A percentile compares a stretch with the other conserved stretches of the same genome.
Evolutionary conservation across 805 yeast species (phyloP).

Genomic region (Kodamaea sagamina): DNA sequence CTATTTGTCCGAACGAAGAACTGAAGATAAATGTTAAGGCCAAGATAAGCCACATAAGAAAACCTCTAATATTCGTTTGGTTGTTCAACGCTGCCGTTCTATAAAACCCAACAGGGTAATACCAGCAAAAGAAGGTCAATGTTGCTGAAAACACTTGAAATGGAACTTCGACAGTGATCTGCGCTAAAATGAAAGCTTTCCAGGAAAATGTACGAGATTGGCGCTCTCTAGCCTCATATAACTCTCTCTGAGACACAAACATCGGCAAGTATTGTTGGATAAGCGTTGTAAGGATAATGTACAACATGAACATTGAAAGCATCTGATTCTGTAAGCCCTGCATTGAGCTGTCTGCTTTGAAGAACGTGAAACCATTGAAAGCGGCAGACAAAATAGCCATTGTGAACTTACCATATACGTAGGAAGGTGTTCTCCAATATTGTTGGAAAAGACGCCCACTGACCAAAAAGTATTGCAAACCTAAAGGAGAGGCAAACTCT

Average conservation of each 20-base stretch:
- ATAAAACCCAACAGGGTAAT: slow-evolving; percentile 28
- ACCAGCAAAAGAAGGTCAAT: slow-evolving; percentile 20
- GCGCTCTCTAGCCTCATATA: slow-evolving; percentile 71
- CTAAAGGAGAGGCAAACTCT: slow-evolving; percentile 15
- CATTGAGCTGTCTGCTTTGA: slow-evolving; percentile 18
- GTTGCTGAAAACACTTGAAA: slow-evolving; percentile 58
- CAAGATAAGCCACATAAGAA: slow-evolving; percentile 36
- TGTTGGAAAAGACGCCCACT: slow-evolving; percentile 18
- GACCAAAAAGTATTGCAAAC: slow-evolving; percentile 15
- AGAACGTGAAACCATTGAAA: slow-evolving; percentile 21
- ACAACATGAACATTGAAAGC: slow-evolving; percentile 71
- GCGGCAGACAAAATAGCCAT: slow-evolving; percentile 16
- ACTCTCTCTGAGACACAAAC: slow-evolving; percentile 55
- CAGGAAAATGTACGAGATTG: slow-evolving; percentile 74
- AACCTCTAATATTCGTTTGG: slow-evolving; percentile 33
- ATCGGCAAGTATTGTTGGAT: slow-evolving; percentile 64
- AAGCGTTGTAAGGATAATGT: slow-evolving; percentile 55
- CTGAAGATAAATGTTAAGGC: slow-evolving; percentile 21
- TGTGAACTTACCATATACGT: slow-evolving; percentile 19
- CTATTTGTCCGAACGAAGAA: slow-evolving; percentile 27
- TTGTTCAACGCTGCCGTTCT: slow-evolving; percentile 22
- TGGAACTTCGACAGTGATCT: slow-evolving; percentile 65
- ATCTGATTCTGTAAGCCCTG: slow-evolving; percentile 58
- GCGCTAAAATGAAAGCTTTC: slow-evolving; percentile 63
- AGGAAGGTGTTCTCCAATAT: slow-evolving; percentile 35